Evolutionary conservation across 2,329 filamentous ascomycete species (phyloP).

Genomic region (Trichophyton benhamiae): DNA sequence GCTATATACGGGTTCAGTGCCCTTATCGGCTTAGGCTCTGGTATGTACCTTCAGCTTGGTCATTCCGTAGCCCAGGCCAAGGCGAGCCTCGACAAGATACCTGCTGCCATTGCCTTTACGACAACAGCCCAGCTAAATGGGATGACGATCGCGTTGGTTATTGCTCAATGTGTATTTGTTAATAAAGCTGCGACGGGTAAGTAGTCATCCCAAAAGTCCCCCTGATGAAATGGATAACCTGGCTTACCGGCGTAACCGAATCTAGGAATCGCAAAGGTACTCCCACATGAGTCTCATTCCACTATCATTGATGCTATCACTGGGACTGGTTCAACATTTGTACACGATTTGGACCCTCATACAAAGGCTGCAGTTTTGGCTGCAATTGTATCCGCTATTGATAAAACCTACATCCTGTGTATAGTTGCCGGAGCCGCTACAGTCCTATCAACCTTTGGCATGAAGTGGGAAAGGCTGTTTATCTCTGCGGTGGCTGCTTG

Average conservation of each 20-base stretch:
- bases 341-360: not conserved
- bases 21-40: conserved; percentile 30
- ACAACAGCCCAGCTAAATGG: not conserved
- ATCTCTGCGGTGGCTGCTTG: not conserved
- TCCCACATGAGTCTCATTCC: not conserved
- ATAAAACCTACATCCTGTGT: not conserved
- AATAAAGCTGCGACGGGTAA: not conserved
- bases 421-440: not conserved
- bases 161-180: not conserved
- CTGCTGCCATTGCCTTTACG: conserved; percentile 28
- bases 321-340: conserved; percentile 2
- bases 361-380: not conserved
- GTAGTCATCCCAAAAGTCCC: not conserved
- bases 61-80: conserved; percentile 30
- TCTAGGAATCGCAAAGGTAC: not conserved
- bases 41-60: conserved; percentile 23
- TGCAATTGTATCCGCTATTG: not conserved
- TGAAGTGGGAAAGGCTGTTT: conserved; percentile 3
- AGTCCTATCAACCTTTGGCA: not conserved
- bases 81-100: conserved; percentile 21
- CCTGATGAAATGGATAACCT: not conserved
- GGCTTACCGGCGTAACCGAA: not conserved
- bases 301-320: conserved; percentile 3
- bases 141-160: not conserved
- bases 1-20: conserved; percentile 23